Evolutionary conservation across 1,139 yeast species (phyloP).

Genomic region (Candida frijolesensis): DNA sequence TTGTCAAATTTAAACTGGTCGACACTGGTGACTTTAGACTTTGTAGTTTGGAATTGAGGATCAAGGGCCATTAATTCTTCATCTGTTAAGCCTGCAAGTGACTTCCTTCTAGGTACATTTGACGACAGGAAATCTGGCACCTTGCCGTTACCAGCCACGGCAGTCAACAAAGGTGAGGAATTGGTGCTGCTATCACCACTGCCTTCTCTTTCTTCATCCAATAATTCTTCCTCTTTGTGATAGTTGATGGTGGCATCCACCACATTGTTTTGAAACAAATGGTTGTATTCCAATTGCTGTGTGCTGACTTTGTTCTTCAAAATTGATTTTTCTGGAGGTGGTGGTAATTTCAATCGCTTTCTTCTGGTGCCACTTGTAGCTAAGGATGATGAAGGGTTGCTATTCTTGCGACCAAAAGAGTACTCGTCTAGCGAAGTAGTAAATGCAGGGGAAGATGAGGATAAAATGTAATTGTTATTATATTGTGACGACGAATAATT

Average conservation of each 20-base stretch:
- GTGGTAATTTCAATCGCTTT: constrained; percentile 22
- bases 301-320: constrained; percentile 40
- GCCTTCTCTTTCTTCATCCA: constrained; percentile 13
- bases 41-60: constrained; percentile 48
- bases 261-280: constrained; percentile 26
- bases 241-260: constrained; percentile 26
- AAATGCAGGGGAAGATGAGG: not conserved
- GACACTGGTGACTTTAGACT: constrained; percentile 33
- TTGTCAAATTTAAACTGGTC: constrained; percentile 45
- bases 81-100: constrained; percentile 63
- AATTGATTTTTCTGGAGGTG: constrained; percentile 42
- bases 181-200: not conserved
- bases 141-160: not conserved
- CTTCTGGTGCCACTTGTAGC: constrained; percentile 7
- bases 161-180: not conserved
- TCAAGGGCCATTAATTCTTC: constrained; percentile 66
- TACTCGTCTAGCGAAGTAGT: not conserved
- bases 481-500: too few relatives aligned
- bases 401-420: constrained; percentile 4
- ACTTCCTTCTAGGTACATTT: constrained; percentile 42
- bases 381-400: not conserved
- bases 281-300: constrained; percentile 31
- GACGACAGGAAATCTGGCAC: constrained; percentile 7
- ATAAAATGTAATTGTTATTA: not conserved
- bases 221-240: constrained; percentile 16